Base-by-base conservation (phyloP, 192 early-diverging fungal genomes). In the Coemansia sp. region DNA sequence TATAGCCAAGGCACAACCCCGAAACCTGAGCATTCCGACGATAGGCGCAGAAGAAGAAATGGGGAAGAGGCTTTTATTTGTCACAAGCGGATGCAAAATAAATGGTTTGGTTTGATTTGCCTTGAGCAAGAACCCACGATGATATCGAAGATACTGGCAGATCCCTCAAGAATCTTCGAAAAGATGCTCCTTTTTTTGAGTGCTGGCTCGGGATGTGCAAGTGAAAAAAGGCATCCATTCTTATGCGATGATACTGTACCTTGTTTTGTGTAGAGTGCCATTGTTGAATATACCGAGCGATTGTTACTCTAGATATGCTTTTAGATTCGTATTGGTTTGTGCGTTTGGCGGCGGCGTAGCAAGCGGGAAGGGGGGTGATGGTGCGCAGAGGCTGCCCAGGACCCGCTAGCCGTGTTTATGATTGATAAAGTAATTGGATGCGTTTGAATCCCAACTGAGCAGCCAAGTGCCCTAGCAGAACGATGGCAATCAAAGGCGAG, bases 191-290 rank as follows among this genome's bases (percentile, higher is more conserved):
- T 34, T 34, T 34, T 35, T 35, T 35, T 35, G 34, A 35, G 30
- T 32, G 30, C 30, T 42, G 39, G 13, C 39, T 42, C 39, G 39
- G 39, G 39, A 42, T 42, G 39, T 42, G 22, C 35, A 42, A 54
- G 11, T 19, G 14, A 39, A 39, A 20, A 39, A 55, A 55, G 11
- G 18, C 5, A 20, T 8, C 2, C 23, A 55, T n/a, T 28, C 14
- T 27, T 55, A 23, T 19, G 32, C 18, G 22, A 11, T 57, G 19
- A 20, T 34, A 58, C 57, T 56, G 20, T 70, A 75, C 74, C 74
- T 70, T 70, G 74, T 61, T 70, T 75, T 14, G 74, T 64, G 55
- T 75, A 75, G 14, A 75, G 58, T 32, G 68, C 61, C 74, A 75
- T 75, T 30, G 46, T 62, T 58, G 39, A 10, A 27, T 24, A 58